Evolutionary conservation across 2,329 filamentous ascomycete genomes (phyloP), one percentile per base, ranked within the genome.

Genomic region (Diaporthe destruens): DNA sequence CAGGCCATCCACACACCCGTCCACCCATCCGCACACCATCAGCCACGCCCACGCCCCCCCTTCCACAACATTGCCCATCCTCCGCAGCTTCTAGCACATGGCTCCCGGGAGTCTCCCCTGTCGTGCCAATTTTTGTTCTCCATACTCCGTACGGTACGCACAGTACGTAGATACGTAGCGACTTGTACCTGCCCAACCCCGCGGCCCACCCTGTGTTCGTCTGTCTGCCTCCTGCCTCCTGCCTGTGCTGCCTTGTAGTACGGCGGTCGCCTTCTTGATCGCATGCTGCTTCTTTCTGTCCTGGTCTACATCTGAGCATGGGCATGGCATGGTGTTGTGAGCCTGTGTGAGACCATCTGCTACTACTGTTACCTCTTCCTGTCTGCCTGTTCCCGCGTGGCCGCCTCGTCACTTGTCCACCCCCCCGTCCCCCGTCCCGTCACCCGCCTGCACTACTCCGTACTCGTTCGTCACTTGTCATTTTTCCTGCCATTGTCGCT

Each of bases 21-120:
- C 39, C 39, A 42, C 36, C 6, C 34, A 36, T 29, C 29, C 29
- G 29, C 34, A 36, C 57, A 70, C 70, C 69, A 56, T 67, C 44
- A 66, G 39, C 54, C 44, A n/a, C 23, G 36, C 53, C 49, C 65
- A 67, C n/a, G n/a, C 71, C 71, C 66, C 71, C 71, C 67, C 66
- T 25, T 51, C 61, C 61, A 51, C 51, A 20, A 65, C 61, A 49
- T 49, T 51, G 61, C 29, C 67, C 66, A 63, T 55, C 59, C 71
- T 71, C 73, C 73, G 71, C 73, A 69, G 59, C 73, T 71, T 71
- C 59, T 71, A 73, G 73, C 73, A 74, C 73, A 74, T 74, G 73
- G 73, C 73, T 68, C 49, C 59, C 72, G 67, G 71, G 71, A 69
- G 71, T 73, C 39, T 71, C 71, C 71, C 73, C 73, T 72, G 72